Evolutionary conservation across 768 basidiomycete genomes (phyloP).

Genomic region (Pisolithus albus): DNA sequence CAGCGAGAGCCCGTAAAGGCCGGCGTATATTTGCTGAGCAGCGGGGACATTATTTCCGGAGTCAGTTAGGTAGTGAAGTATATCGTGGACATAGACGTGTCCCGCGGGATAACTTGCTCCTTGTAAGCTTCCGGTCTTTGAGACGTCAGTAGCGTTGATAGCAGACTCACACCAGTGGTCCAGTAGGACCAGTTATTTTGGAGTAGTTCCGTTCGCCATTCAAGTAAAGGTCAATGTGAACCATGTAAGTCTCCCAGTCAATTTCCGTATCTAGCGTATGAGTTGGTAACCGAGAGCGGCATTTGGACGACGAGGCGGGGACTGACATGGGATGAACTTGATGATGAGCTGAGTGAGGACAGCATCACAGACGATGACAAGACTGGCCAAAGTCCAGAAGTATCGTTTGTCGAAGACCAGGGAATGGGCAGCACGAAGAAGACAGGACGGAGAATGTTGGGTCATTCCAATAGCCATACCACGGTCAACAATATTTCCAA

Average conservation of each 20-base stretch:
- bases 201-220: slow-evolving; percentile 81
- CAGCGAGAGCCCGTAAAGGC: slow-evolving; percentile 65
- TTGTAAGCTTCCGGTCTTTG: neutral
- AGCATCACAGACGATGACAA: slow-evolving; percentile 70
- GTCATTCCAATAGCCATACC: too few relatives aligned
- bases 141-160: neutral
- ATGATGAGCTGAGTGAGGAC: slow-evolving; percentile 76
- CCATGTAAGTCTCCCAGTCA: slow-evolving; percentile 95
- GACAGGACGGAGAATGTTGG: neutral
- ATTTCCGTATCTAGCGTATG: slow-evolving; percentile 83
- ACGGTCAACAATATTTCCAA: too few relatives aligned
- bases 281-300: slow-evolving; percentile 11
- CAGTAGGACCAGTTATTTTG: slow-evolving; percentile 80
- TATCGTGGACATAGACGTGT: slow-evolving; percentile 75
- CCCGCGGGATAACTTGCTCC: slow-evolving; percentile 84
- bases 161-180: slow-evolving; percentile 74
- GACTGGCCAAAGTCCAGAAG: slow-evolving; percentile 59
- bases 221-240: slow-evolving; percentile 72
- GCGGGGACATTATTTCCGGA: slow-evolving; percentile 50
- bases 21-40: slow-evolving; percentile 75
- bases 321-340: slow-evolving; percentile 75
- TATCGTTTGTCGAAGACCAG: slow-evolving; percentile 46
- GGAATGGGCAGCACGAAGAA: slow-evolving; percentile 6
- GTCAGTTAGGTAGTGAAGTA: slow-evolving; percentile 59
- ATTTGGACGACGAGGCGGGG: slow-evolving; percentile 3